Evolutionary conservation across 1,284 basidiomycete species (phyloP), one percentile per base, ranked within the genome.

Genomic region (Ganoderma lingzhi): DNA sequence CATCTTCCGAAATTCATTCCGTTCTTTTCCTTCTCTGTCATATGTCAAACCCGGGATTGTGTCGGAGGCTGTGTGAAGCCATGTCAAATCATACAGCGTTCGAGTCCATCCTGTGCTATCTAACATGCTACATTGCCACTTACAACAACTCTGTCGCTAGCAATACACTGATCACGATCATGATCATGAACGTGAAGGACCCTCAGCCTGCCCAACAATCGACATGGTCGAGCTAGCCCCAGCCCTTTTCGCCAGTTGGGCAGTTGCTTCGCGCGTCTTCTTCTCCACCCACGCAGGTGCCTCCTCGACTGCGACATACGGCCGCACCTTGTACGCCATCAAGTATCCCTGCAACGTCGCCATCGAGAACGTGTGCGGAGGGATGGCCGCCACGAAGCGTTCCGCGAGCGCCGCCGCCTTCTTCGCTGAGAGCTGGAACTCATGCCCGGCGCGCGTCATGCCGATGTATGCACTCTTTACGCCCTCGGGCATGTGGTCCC

Each of bases 341-440:
- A 95, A 77, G 76, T 90, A 93, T 0, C 91, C 92, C 76, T 94
- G 93, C 28, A 95, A 81, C 44, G 83, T 84, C 8, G 93, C 92
- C 86, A 94, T 92, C 28, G 92, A 91, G 56, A 92, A 82, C 74
- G 85, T 83, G 14, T 88, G 83, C 64, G 91, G 88, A 0, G 92
- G 92, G 17, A 95, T 84, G 0, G 78, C 77, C 0, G 82, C 80
- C 0, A 87, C 83, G 75, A 94, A 95, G 23, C 79, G 78, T 6
- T 78, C 76, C 0, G 92, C 91, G 30, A 93, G 85, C 32, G 71
- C 67, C 2, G 76, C 71, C 30, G 85, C 72, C 61, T 82, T 77
- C 8, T 77, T 73, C 15, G 61, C 72, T 0, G 84, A 78, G 8
- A 88, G 77, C 19, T 64, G 63, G 2, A 82, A 80, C 1, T 72